Conservation (phyloP, 2,329 filamentous ascomycete genomes). For the Ramularia endophylla region DNA sequence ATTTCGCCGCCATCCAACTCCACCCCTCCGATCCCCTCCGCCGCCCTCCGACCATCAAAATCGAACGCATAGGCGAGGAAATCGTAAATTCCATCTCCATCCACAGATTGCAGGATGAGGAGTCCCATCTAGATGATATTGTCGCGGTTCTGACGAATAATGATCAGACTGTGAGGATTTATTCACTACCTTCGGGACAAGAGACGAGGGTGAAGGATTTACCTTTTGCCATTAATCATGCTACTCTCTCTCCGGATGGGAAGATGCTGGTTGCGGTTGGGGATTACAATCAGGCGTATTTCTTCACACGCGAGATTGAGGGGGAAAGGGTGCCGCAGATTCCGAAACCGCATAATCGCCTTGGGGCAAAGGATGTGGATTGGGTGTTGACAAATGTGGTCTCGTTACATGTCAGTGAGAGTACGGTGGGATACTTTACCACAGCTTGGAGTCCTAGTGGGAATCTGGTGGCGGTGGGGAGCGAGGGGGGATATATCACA, state of each 20-base stretch:
- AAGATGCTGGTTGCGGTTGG: conserved; percentile 74
- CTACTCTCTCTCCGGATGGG: conserved; percentile 87
- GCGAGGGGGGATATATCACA: conserved; percentile 73
- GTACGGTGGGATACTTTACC: conserved; percentile 61
- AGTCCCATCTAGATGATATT: conserved; percentile 41
- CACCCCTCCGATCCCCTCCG: no score
- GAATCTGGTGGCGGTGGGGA: conserved; percentile 66
- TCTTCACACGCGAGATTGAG: conserved; percentile 56
- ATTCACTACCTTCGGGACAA: conserved; percentile 64
- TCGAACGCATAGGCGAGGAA: conserved; percentile 55
- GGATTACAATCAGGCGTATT: conserved; percentile 79
- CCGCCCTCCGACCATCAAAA: conserved; percentile 42
- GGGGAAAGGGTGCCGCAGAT: conserved; percentile 30
- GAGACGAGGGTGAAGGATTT: conserved; percentile 66
- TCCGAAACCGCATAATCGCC: conserved; percentile 33
- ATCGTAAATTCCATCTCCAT: conserved; percentile 64
- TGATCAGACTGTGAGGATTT: conserved; percentile 81
- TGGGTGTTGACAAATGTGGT: conserved; percentile 40
- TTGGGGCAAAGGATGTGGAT: conserved; percentile 29
- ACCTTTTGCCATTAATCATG: conserved; percentile 85
- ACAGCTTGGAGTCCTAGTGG: conserved; percentile 71
- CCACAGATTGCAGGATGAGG: conserved; percentile 53
- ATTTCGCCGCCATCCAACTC: conserved; percentile 75
- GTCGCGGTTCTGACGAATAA: conserved; percentile 84
- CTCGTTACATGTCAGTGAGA: conserved; percentile 36